phyloP scores from a whole-genome alignment of 2,329 filamentous ascomycete species.

The Byssochlamys sp. region DNA sequence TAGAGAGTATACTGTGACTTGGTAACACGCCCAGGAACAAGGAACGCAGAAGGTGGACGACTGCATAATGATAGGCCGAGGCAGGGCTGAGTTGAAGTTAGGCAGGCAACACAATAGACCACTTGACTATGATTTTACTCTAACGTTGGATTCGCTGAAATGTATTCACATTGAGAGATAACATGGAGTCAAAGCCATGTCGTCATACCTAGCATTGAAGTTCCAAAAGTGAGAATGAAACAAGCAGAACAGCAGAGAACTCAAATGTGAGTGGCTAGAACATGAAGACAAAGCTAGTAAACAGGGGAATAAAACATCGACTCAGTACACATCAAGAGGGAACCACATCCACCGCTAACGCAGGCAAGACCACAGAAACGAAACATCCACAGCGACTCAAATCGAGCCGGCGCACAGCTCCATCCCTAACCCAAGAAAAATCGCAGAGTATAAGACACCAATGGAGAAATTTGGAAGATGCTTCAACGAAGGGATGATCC shows the following conservation, averaged over 20 bases:
- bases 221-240: neutral
- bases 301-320: neutral
- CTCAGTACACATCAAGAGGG: neutral
- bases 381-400: neutral
- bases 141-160: neutral
- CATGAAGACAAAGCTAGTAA: neutral
- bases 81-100: conserved; percentile 19
- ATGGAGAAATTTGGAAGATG: neutral
- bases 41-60: too few relatives aligned
- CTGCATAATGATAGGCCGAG: too few relatives aligned
- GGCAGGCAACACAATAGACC: conserved; percentile 6
- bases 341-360: neutral
- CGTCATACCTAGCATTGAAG: neutral
- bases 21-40: too few relatives aligned
- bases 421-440: neutral
- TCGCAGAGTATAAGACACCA: neutral
- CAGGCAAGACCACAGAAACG: neutral
- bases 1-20: too few relatives aligned
- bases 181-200: neutral
- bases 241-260: neutral
- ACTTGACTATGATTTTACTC: neutral
- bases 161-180: neutral
- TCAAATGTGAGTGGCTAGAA: neutral
- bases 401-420: neutral
- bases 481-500: neutral